Base-by-base conservation (phyloP, 2,329 filamentous ascomycete species). In the Penicillium rolfsii region DNA sequence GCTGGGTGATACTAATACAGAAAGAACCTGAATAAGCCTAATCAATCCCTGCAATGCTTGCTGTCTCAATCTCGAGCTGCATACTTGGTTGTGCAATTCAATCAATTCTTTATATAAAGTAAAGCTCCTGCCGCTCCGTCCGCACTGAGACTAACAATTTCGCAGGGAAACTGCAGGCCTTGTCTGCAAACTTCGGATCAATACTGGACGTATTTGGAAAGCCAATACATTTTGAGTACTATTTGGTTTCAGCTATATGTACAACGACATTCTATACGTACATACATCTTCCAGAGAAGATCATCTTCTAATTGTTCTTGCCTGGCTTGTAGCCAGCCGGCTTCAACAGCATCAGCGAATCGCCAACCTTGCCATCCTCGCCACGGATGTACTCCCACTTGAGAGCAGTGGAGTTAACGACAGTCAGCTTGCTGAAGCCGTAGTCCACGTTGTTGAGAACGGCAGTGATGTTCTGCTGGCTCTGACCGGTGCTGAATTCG, bases 321-420 rank as follows among this genome's bases (percentile, higher is more conserved):
- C 48, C 46, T 22, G 40, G 19, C 52, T 52, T 49, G 7, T 33
- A 36, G 24, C 11, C 43, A 38, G 30, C 19, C 22, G 58, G 63
- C 66, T 78, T 79, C 12, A 78, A 61, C 57, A 78, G 50, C 19
- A 65, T 74, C 35, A 82, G 61, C 24, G 72, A 67, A 64, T 82
- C 80, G 5, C 77, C 75, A 52, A 77, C 67, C 12, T 61, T 65
- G 0, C 73, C 74, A 50, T 75, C 74, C 55, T 74, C 76, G 30
- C 82, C 82, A 7, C 74, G 73, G 57, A 84, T 74, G 58, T 81
- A 83, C 56, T 80, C 70, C 77, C 79, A 83, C n/a, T 75, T 77
- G 2, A 79, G 63, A 1, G 75, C 73, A 3, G 71, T 79, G 4
- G 75, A 71, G 55, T 78, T 80, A 41, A 78, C 69, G 26, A 82